phyloP scores from a whole-genome alignment of 768 basidiomycete species.

The Serendipita sp. region DNA sequence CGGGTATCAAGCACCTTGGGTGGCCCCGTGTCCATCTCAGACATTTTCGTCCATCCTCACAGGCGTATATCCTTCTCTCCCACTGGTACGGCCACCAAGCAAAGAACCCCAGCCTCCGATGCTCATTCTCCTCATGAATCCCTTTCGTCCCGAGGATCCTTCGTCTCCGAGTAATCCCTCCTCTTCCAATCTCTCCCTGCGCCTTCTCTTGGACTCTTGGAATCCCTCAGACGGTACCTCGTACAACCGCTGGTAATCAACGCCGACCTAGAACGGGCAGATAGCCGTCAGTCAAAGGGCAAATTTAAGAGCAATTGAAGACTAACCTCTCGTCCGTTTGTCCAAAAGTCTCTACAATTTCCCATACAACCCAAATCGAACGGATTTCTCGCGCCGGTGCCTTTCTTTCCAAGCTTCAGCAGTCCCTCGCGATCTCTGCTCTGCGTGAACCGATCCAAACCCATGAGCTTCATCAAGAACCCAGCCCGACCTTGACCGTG shows the following conservation, averaged over 20 bases:
- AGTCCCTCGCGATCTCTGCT: constrained; percentile 82
- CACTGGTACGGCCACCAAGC: constrained; percentile 32
- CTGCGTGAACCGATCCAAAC: constrained; percentile 86
- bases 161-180: constrained; percentile 28
- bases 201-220: constrained; percentile 45
- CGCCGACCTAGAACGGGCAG: constrained; percentile 71
- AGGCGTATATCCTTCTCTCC: constrained; percentile 45
- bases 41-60: constrained; percentile 25
- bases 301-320: too few species aligned
- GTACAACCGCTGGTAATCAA: constrained; percentile 80
- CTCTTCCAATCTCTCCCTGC: constrained; percentile 37
- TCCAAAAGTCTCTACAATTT: too few species aligned
- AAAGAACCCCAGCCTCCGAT: constrained; percentile 26
- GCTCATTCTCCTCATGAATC: constrained; percentile 29
- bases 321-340: too few species aligned
- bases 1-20: too few species aligned
- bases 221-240: constrained; percentile 82
- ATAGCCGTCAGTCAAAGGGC: constrained; percentile 66
- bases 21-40: background rate
- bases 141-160: constrained; percentile 22
- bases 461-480: constrained; percentile 81
- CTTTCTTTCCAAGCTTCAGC: constrained; percentile 26
- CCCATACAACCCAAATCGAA: constrained; percentile 24
- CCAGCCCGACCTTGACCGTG: constrained; percentile 25
- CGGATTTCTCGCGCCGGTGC: constrained; percentile 52